A percentile compares a stretch with the other conserved stretches of the same genome.
phyloP scores from a whole-genome alignment of 1,139 yeast genomes.

The Lodderomyces metapsilosis region DNA sequence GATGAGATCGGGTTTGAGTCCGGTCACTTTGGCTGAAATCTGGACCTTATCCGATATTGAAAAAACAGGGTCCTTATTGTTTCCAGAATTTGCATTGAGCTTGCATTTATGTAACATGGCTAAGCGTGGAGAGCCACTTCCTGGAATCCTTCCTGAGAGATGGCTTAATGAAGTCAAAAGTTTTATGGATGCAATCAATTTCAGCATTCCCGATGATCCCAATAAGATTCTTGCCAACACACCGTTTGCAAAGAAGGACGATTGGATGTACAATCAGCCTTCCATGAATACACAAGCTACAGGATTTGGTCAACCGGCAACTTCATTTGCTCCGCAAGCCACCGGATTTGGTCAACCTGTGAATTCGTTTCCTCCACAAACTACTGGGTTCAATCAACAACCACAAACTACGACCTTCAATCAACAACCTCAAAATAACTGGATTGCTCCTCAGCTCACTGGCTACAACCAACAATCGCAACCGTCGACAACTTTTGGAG shows the following conservation, averaged over 20 bases:
- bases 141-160: conserved; percentile 66
- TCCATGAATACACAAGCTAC: conserved; percentile 19
- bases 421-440: conserved; percentile 19
- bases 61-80: conserved; percentile 77
- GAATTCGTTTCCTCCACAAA: conserved; percentile 29
- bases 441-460: conserved; percentile 21
- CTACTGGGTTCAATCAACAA: conserved; percentile 12
- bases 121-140: conserved; percentile 74
- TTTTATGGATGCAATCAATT: conserved; percentile 85
- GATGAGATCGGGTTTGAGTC: conserved; percentile 74
- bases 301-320: conserved; percentile 8
- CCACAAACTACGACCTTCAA: conserved; percentile 10
- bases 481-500: conserved; percentile 29
- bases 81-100: conserved; percentile 94
- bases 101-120: conserved; percentile 83
- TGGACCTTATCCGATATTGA: conserved; percentile 92
- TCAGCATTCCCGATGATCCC: conserved; percentile 67
- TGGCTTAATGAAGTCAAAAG: conserved; percentile 82
- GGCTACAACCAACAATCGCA: conserved; percentile 16
- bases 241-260: conserved; percentile 35
- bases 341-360: conserved; percentile 17
- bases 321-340: conserved; percentile 20
- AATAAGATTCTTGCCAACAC: conserved; percentile 42
- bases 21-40: conserved; percentile 76
- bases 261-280: conserved; percentile 18